These are phyloP conservation scores for Kwoniella mangroviensis DNA, from an alignment of 768 basidiomycete species.

Conservation along the genomic window DNA sequence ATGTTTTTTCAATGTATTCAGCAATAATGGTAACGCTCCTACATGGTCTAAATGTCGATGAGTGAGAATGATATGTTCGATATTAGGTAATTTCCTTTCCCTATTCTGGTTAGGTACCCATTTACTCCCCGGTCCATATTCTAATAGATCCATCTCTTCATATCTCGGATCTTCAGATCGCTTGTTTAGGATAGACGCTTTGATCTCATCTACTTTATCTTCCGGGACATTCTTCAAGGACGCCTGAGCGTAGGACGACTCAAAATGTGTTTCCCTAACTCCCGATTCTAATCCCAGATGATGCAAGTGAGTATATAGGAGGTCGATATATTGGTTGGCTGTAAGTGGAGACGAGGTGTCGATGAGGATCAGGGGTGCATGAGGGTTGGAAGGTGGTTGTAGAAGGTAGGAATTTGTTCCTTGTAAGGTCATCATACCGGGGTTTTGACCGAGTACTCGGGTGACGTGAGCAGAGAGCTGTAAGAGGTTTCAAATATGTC, in stretches of 20 bases:
- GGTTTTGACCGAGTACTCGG: constrained; percentile 51
- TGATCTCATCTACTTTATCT: constrained; percentile 33
- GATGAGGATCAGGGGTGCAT: constrained; percentile 49
- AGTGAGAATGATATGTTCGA: constrained; percentile 89
- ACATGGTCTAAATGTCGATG: constrained; percentile 91
- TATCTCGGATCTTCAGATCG: constrained; percentile 30
- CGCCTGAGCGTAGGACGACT: constrained; percentile 26
- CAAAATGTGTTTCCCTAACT: constrained; percentile 46
- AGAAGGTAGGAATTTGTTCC: constrained; percentile 55
- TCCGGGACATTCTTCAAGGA: constrained; percentile 29
- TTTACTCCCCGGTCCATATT: constrained; percentile 37
- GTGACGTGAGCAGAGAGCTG: constrained; percentile 54
- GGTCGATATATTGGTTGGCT: constrained; percentile 44
- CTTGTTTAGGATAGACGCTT: constrained; percentile 24
- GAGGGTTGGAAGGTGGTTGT: constrained; percentile 48
- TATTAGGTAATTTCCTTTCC: constrained; percentile 59
- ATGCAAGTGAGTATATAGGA: constrained; percentile 43
- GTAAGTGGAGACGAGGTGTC: constrained; percentile 54
- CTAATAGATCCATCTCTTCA: constrained; percentile 25
- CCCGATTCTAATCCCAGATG: constrained; percentile 50
- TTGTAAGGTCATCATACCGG: constrained; percentile 51
- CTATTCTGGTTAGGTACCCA: constrained; percentile 27
- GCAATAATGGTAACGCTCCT: constrained; percentile 73
- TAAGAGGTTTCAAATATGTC: background rate
- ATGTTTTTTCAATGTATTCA: constrained; percentile 68